Evolutionary conservation across 129 eudicot genomes (phyloP), one percentile per base, ranked within the genome.

Genomic region (Centrapalus pauciflorus): DNA sequence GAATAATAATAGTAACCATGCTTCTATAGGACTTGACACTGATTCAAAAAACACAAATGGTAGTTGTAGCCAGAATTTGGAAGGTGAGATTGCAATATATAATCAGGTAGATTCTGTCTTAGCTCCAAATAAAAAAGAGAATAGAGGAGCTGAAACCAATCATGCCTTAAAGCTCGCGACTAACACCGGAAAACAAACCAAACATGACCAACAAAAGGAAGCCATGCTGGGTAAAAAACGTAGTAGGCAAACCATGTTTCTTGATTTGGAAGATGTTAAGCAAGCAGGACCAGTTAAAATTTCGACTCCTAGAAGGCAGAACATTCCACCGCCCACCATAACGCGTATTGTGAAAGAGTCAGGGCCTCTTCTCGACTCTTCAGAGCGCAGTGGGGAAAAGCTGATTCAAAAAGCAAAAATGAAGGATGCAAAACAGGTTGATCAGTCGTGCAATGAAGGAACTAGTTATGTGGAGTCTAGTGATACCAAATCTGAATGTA

Each of bases 191-290:
- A 85, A 89, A 77, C 82, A 86, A 19, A 89, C 88, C 19, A 84
- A 76, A 82, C 5, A 82, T 67, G 87, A 87, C 63, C 89, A 82
- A 69, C 87, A 87, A 38, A 90, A 90, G 74, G 92, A 87, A 76
- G 90, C 82, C 16, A 87, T 80, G 89, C 71, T 82, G 9, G 97
- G 97, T 49, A 90, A 90, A 71, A 90, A 90, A 71, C 85, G 95
- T 17, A 84, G 72, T 38, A 76, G 97, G 79, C 86, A 87, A 77
- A 87, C 97, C 43, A 82, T 90, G 97, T 90, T 84, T 74, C 84
- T 90, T 48, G 76, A 90, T 61, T 68, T 90, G 66, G 93, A 90
- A 76, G 97, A 87, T 78, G 89, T 85, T 17, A 90, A 86, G 72
- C 95, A 90, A 77, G 90, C 84, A 13, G 95, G 87, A 27, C 67